Evolutionary conservation across 352 stramenopile species (phyloP).

Genomic region (Phytophthora sojae): DNA sequence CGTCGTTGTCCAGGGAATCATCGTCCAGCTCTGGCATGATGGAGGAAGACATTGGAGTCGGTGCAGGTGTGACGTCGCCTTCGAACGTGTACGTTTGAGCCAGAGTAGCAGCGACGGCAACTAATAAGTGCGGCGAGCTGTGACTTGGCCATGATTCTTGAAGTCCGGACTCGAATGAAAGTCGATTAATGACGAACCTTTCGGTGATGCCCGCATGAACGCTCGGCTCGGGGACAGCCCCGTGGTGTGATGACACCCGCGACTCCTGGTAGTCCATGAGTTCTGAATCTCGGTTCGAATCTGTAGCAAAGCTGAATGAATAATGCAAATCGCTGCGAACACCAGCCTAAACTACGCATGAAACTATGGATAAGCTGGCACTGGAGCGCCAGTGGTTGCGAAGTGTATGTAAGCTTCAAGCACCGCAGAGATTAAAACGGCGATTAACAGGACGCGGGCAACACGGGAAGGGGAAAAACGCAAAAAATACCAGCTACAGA

Average conservation of each 20-base stretch:
- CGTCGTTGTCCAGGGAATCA: conserved; percentile 8
- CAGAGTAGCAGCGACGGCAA: not conserved
- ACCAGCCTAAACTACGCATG: not conserved
- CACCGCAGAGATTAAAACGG: conserved; percentile 3
- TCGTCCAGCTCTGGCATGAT: not conserved
- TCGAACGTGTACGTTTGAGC: conserved; percentile 9
- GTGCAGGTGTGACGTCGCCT: not conserved
- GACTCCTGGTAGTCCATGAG: not conserved
- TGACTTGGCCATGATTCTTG: conserved; percentile 10
- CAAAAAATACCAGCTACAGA: not conserved
- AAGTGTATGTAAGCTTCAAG: not conserved
- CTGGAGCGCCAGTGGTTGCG: not conserved
- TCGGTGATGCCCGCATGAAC: not conserved
- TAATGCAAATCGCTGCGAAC: conserved; percentile 15
- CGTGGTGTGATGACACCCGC: not conserved
- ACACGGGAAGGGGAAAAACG: not conserved
- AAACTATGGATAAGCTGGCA: not conserved
- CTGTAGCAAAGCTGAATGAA: conserved; percentile 27
- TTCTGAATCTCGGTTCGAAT: conserved; percentile 28
- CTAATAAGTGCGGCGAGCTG: not conserved
- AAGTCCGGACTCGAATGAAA: not conserved
- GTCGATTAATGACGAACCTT: conserved; percentile 15
- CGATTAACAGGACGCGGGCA: not conserved
- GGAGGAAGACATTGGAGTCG: not conserved
- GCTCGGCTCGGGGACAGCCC: conserved; percentile 3